Conservation (phyloP, 257 asterid species). For the Striga asiatica region DNA sequence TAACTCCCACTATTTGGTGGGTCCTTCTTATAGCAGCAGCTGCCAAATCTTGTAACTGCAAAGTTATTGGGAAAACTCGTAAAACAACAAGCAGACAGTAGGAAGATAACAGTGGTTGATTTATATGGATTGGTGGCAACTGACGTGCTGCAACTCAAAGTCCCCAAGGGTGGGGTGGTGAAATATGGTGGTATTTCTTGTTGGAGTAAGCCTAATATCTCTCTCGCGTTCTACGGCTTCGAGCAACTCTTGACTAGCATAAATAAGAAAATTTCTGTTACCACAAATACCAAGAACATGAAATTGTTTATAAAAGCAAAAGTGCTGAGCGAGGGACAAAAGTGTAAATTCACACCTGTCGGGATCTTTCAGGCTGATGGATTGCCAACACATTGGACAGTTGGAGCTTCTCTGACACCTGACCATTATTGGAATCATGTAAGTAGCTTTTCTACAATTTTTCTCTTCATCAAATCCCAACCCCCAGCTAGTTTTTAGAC, state of each 20-base stretch:
- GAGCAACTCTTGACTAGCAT: conserved; percentile 73
- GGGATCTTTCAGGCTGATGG: conserved; percentile 67
- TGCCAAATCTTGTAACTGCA: conserved; percentile 68
- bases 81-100: neutral
- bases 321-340: conserved; percentile 2
- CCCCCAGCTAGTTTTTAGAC: neutral
- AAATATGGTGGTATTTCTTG: conserved; percentile 47
- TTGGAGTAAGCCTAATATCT: conserved; percentile 32
- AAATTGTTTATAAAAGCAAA: neutral
- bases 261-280: neutral
- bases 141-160: conserved; percentile 48
- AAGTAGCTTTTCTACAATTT: neutral
- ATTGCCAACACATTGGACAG: conserved; percentile 94
- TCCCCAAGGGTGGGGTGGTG: conserved; percentile 53
- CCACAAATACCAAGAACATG: conserved; percentile 2
- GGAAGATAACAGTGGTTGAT: neutral
- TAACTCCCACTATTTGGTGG: conserved; percentile 37
- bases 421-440: conserved; percentile 7
- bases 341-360: conserved; percentile 33
- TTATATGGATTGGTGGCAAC: conserved; percentile 19
- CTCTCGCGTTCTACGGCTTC: conserved; percentile 67
- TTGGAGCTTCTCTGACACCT: conserved; percentile 95
- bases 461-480: neutral
- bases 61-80: neutral
- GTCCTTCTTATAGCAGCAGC: no score